Percentiles rank a stretch among this genome's conserved stretches.
These are phyloP conservation scores for Ascoidea rubescens DNA, from an alignment of 805 yeast species.

Conservation along the genomic window DNA sequence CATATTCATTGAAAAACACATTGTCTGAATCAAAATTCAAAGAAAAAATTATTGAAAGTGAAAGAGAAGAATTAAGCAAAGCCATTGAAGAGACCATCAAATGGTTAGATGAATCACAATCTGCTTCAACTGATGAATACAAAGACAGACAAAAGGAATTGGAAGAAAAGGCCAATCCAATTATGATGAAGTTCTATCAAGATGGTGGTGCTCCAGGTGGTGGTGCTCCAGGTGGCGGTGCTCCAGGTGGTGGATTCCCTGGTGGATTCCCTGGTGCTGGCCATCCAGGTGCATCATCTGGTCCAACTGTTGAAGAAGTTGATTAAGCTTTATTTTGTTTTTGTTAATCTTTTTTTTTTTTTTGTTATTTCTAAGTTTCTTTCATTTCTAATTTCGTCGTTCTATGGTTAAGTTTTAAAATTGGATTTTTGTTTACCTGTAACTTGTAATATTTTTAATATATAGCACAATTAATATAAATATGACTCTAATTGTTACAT, in stretches of 20 bases:
- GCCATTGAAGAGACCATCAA: constrained; percentile 75
- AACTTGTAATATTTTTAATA: no score
- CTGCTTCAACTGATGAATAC: constrained; percentile 87
- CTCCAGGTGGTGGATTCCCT: constrained; percentile 37
- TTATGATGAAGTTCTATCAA: constrained; percentile 93
- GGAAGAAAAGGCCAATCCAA: constrained; percentile 91
- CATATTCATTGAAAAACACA: constrained; percentile 84
- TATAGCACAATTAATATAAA: no score
- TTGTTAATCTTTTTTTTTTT: no score
- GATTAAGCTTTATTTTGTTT: no score
- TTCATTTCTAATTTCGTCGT: no score
- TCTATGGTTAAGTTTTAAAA: no score
- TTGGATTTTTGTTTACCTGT: no score
- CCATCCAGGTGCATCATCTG: constrained; percentile 31
- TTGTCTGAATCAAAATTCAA: constrained; percentile 61
- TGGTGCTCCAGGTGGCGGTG: constrained; percentile 54
- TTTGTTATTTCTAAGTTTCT: no score
- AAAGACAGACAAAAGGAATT: constrained; percentile 90
- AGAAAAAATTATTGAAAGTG: constrained; percentile 64
- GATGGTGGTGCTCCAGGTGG: constrained; percentile 77
- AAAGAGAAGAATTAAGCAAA: constrained; percentile 53
- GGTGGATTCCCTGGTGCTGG: constrained; percentile 42
- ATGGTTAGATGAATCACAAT: constrained; percentile 89
- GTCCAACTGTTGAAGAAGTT: constrained; percentile 77
- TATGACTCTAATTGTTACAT: no score